A percentile compares a stretch with the other conserved stretches of the same genome.
Evolutionary conservation across 805 yeast genomes (phyloP).

Genomic region (Kodamaea hsintzibuensis): DNA sequence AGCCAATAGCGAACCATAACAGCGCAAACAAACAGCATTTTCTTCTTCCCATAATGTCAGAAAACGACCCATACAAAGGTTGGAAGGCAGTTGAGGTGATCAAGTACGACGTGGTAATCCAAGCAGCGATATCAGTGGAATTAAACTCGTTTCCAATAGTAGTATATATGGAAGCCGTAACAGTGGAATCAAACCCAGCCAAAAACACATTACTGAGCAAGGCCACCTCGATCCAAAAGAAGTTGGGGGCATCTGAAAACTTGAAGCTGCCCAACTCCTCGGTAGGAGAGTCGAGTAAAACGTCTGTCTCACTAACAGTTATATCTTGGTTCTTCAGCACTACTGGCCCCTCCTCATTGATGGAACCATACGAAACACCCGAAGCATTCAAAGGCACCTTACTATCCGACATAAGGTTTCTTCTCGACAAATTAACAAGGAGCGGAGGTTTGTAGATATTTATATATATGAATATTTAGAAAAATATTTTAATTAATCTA

Average conservation of each 20-base stretch:
- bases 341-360: not conserved
- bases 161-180: conserved; percentile 50
- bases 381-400: not conserved
- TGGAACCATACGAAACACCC: not conserved
- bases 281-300: not conserved
- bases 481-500: not conserved
- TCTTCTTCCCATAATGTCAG: conserved; percentile 40
- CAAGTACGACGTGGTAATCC: conserved; percentile 45
- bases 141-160: conserved; percentile 44
- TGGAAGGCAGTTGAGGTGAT: conserved; percentile 44
- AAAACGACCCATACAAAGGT: conserved; percentile 42
- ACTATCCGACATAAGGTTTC: not conserved
- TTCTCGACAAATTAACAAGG: not conserved
- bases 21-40: conserved; percentile 36
- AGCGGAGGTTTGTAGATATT: not conserved
- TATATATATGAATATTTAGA: not conserved
- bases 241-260: conserved; percentile 19
- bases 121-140: conserved; percentile 36
- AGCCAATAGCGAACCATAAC: conserved; percentile 32
- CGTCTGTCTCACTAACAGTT: not conserved
- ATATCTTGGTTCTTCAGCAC: not conserved
- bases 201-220: conserved; percentile 41
- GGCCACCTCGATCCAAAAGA: conserved; percentile 34
- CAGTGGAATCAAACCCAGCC: conserved; percentile 49
- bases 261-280: conserved; percentile 4